A percentile compares a stretch with the other conserved stretches of the same genome.
Conservation (phyloP, 2,329 filamentous ascomycete genomes). For the Scedosporium apiospermum region DNA sequence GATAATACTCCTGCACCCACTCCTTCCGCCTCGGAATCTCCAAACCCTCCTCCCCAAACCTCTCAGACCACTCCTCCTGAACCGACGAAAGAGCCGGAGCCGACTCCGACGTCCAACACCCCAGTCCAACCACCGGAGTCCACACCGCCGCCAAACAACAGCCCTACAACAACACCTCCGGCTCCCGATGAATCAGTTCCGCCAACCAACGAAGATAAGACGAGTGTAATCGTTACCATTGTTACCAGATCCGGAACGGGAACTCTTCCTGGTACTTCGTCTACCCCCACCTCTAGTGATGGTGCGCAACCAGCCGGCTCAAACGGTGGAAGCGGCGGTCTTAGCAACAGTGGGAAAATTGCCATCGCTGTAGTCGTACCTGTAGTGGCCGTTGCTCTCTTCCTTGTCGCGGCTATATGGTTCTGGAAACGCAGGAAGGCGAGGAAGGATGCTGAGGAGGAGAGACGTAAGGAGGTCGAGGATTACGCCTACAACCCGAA, state of each 20-base stretch:
- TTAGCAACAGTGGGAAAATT: conserved; percentile 61
- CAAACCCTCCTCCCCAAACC: conserved; percentile 6
- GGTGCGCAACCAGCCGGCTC: conserved; percentile 15
- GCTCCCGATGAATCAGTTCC: conserved; percentile 3
- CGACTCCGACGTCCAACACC: neutral
- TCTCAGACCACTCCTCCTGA: neutral
- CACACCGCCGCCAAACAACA: neutral
- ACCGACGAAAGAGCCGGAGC: neutral
- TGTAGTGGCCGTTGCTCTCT: conserved; percentile 74
- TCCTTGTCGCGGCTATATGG: conserved; percentile 68
- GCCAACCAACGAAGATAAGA: conserved; percentile 9
- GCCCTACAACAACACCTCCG: neutral
- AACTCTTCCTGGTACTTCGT: conserved; percentile 16
- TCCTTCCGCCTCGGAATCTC: neutral
- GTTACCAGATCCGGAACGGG: conserved; percentile 13
- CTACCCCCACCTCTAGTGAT: conserved; percentile 17
- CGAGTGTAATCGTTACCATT: conserved; percentile 14
- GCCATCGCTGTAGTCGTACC: conserved; percentile 92
- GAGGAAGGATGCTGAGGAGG: conserved; percentile 74
- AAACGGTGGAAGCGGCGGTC: conserved; percentile 24
- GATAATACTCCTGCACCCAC: neutral
- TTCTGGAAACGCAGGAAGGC: conserved; percentile 86
- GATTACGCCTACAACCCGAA: conserved; percentile 99
- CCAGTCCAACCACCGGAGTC: neutral
- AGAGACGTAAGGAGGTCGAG: conserved; percentile 89